These are phyloP conservation scores for Besnoitia besnoiti DNA, from an alignment of 169 alveolate species.

Conservation along the genomic window DNA sequence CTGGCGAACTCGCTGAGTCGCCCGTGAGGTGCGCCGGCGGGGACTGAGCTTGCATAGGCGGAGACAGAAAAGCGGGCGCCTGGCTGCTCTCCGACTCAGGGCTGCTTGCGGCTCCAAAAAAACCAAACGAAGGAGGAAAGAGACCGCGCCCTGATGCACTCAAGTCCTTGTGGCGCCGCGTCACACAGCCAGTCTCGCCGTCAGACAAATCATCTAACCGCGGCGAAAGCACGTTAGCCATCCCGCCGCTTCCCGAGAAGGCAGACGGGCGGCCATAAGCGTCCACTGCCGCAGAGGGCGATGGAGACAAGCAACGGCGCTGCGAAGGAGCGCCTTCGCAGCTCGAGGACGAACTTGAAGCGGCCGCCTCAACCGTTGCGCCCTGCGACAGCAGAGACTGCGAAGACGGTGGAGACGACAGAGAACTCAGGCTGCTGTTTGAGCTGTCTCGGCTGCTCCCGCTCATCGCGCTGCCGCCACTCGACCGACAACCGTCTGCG, in stretches of 20 bases:
- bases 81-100: neutral
- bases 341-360: neutral
- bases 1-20: no score
- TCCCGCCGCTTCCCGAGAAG: no score
- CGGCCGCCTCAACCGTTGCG: neutral
- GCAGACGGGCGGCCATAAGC: no score
- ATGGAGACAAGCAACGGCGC: neutral
- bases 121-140: neutral
- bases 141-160: neutral
- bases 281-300: neutral
- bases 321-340: neutral
- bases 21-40: no score
- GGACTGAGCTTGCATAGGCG: neutral
- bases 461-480: constrained; percentile 17
- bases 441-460: constrained; percentile 36
- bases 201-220: neutral
- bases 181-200: constrained; percentile 15
- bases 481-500: neutral
- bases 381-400: neutral
- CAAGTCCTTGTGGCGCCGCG: neutral
- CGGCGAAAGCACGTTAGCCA: neutral
- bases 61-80: neutral
- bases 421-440: constrained; percentile 12
- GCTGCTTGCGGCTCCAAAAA: no score
- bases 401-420: neutral